These are phyloP conservation scores for Besnoitia besnoiti DNA, from an alignment of 169 alveolate genomes.

Conservation along the genomic window DNA sequence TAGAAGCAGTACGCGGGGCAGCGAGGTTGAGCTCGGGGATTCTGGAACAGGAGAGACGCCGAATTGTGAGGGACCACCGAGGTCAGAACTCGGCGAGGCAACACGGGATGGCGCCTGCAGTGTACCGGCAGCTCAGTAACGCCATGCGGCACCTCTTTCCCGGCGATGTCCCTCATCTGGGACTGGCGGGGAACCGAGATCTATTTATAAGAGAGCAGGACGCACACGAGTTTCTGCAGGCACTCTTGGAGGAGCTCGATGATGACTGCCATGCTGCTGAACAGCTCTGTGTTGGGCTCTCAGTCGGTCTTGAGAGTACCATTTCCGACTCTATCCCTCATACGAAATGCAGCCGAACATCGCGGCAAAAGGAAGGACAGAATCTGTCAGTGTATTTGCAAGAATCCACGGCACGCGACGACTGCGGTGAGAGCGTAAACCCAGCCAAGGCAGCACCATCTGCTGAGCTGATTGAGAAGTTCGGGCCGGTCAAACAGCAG, in stretches of 20 bases:
- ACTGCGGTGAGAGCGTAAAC: too few relatives aligned
- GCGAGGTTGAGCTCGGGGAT: not conserved
- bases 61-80: not conserved
- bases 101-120: not conserved
- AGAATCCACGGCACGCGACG: too few relatives aligned
- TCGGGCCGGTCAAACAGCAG: too few relatives aligned
- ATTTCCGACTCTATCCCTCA: not conserved
- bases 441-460: too few relatives aligned
- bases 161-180: not conserved
- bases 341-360: not conserved
- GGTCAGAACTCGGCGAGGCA: not conserved
- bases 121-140: not conserved
- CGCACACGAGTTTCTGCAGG: conserved; percentile 24
- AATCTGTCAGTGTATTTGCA: too few relatives aligned
- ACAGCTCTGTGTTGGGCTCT: not conserved
- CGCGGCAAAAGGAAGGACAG: not conserved
- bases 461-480: too few relatives aligned
- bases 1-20: not conserved
- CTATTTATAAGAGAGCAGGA: not conserved
- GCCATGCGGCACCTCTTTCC: not conserved
- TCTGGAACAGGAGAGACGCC: not conserved
- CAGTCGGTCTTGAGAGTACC: not conserved
- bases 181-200: not conserved
- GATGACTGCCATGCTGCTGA: not conserved
- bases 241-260: not conserved